A percentile compares a stretch with the other conserved stretches of the same genome.
Conservation (phyloP, 148 eudicot species). For the Limonium bicolor region DNA sequence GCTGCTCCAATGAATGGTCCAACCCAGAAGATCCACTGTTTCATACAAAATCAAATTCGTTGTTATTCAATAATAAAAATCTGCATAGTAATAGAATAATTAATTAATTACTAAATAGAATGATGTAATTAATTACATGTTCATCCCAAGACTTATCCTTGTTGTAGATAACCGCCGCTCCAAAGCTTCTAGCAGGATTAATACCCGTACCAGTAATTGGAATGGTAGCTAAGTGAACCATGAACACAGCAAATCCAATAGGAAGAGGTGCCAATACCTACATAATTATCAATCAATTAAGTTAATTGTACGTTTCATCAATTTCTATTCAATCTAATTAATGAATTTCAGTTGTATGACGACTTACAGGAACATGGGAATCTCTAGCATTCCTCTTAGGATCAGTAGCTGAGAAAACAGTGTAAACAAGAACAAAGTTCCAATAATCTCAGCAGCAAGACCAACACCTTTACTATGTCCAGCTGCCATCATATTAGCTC, state of each 20-base stretch:
- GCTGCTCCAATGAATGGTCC: constrained; percentile 5
- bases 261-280: constrained; percentile 4
- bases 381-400: constrained; percentile 3
- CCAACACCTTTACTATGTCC: constrained; percentile 21
- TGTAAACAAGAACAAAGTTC: constrained; percentile 3
- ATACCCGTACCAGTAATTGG: constrained; percentile 2
- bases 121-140: too few relatives aligned
- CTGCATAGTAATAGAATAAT: too few relatives aligned
- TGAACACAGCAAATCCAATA: constrained; percentile 5
- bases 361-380: constrained; percentile 4
- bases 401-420: constrained; percentile 5
- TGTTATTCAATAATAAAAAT: too few relatives aligned
- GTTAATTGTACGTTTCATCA: neutral
- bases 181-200: constrained; percentile 2
- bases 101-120: too few relatives aligned
- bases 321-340: too few relatives aligned
- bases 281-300: neutral
- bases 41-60: too few relatives aligned
- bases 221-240: constrained; percentile 4
- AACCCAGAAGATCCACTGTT: constrained; percentile 6
- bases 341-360: too few relatives aligned
- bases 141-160: constrained; percentile 1
- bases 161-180: constrained; percentile 3
- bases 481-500: constrained; percentile 11
- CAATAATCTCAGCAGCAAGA: constrained; percentile 8